Evolutionary conservation across 2,329 filamentous ascomycete species (phyloP).

Genomic region (Alternaria rosae): DNA sequence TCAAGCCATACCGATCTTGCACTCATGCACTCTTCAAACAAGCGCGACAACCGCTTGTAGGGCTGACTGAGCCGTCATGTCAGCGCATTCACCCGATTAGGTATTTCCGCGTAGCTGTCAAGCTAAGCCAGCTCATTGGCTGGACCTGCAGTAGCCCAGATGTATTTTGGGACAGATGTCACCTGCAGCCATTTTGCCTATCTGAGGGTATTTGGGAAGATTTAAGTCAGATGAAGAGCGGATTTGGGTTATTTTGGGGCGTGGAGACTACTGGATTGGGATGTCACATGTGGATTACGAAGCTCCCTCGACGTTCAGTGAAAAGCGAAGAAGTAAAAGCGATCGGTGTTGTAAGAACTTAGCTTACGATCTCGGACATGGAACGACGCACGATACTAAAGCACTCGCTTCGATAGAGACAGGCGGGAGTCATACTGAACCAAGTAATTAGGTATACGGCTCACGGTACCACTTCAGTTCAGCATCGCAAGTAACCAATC

Average conservation of each 20-base stretch:
- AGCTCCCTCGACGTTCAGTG: neutral
- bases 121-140: neutral
- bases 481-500: neutral
- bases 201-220: constrained; percentile 9
- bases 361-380: neutral
- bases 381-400: neutral
- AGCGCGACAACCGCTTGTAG: constrained; percentile 41
- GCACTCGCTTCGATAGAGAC: neutral
- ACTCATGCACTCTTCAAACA: constrained; percentile 19
- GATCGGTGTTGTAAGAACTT: neutral
- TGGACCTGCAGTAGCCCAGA: neutral
- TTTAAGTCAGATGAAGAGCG: neutral
- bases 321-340: neutral
- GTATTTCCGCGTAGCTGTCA: constrained; percentile 2
- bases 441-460: neutral
- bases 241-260: constrained; percentile 23
- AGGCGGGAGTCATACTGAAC: neutral
- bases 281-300: neutral
- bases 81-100: constrained; percentile 9
- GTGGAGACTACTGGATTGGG: neutral
- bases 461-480: neutral
- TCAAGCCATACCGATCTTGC: neutral
- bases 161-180: constrained; percentile 16
- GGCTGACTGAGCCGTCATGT: constrained; percentile 29
- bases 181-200: constrained; percentile 2